Evolutionary conservation across 73 alveolate species (phyloP).

Genomic region (Halteria grandinella): DNA sequence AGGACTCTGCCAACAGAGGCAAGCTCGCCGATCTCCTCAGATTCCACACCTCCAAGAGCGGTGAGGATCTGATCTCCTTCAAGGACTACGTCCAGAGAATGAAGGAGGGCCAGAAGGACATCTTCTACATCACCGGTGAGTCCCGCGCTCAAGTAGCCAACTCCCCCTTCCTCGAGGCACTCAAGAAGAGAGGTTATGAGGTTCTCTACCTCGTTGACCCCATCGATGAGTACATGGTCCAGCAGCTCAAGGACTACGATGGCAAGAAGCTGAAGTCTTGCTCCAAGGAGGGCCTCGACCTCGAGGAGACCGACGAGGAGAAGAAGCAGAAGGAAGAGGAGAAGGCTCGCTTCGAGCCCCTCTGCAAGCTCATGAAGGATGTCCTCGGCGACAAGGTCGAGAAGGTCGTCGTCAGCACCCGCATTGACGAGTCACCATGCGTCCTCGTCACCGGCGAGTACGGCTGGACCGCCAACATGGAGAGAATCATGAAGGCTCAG

Average conservation of each 20-base stretch:
- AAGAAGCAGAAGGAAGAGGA: conserved; percentile 97
- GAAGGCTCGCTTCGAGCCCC: conserved; percentile 98
- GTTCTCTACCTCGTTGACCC: conserved; percentile 99
- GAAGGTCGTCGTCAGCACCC: conserved; percentile 96
- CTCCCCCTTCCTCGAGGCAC: conserved; percentile 99
- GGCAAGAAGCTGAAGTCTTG: conserved; percentile 97
- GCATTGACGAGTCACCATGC: conserved; percentile 99
- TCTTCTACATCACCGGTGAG: conserved; percentile 99
- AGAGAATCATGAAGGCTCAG: conserved; percentile 99
- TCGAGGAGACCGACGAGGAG: conserved; percentile 96
- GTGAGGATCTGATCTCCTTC: conserved; percentile 98
- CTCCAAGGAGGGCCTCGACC: conserved; percentile 98
- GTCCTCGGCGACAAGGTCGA: conserved; percentile 99
- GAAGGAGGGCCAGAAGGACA: conserved; percentile 99
- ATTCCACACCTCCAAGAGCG: conserved; percentile 96
- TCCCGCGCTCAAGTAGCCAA: conserved; percentile 95
- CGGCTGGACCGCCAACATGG: conserved; percentile 99
- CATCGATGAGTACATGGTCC: conserved; percentile 99
- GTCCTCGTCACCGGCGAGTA: conserved; percentile 98
- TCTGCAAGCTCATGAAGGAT: conserved; percentile 98
- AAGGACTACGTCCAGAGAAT: conserved; percentile 97
- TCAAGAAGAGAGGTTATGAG: conserved; percentile 98
- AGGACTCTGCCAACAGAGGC: conserved; percentile 98
- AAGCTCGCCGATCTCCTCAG: conserved; percentile 98
- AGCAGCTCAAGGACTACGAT: conserved; percentile 98